Conservation (phyloP, 1,284 basidiomycete genomes). For the Testicularia cyperi region DNA sequence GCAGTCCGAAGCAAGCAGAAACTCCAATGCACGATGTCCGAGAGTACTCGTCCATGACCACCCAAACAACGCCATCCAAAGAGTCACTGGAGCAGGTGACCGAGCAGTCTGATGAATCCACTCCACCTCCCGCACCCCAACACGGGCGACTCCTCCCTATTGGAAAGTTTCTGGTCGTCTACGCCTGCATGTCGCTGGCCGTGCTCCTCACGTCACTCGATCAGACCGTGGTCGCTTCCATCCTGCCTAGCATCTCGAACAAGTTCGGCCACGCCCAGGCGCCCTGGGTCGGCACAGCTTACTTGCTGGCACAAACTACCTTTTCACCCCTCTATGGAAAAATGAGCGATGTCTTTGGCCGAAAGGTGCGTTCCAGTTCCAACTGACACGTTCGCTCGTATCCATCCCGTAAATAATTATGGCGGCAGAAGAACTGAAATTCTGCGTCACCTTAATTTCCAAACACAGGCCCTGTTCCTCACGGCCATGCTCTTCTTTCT, state of each 20-base stretch:
- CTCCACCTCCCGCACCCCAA: too few species aligned
- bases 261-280: conserved; percentile 5
- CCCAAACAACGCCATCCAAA: too few species aligned
- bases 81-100: too few species aligned
- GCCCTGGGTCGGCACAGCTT: conserved; percentile 15
- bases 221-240: conserved; percentile 14
- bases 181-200: conserved; percentile 8
- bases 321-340: conserved; percentile 7
- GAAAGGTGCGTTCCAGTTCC: too few species aligned
- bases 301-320: conserved; percentile 2
- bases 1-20: too few species aligned
- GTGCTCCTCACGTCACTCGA: conserved; percentile 11
- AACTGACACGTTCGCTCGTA: too few species aligned
- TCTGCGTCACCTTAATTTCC: too few species aligned
- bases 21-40: too few species aligned
- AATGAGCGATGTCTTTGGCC: conserved; percentile 12
- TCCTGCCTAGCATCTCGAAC: conserved; percentile 8
- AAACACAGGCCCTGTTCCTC: conserved; percentile 6
- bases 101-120: too few species aligned
- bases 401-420: too few species aligned
- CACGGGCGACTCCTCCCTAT: conserved; percentile 10
- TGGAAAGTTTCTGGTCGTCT: conserved; percentile 7
- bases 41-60: too few species aligned
- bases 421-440: too few species aligned
- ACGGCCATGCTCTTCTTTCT: background rate